Evolutionary conservation across 1,284 basidiomycete species (phyloP), one percentile per base, ranked within the genome.

Genomic region (Coniophora puteana): DNA sequence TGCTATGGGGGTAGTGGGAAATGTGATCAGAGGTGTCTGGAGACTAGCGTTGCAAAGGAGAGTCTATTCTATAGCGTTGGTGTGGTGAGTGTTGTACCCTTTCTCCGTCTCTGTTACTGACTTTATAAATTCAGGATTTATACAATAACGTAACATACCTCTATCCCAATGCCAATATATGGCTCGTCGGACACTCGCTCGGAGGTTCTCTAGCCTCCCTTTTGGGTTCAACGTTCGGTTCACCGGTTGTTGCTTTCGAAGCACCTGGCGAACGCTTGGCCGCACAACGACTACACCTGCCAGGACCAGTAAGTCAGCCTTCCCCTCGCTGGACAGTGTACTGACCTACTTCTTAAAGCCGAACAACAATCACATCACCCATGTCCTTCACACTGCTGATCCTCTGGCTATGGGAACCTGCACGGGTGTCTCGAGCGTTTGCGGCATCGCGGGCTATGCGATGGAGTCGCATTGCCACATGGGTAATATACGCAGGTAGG

Each of bases 121-220:
- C 38, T 23, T 44, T 29, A 23, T 28, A 5, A 35, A 10, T 32
- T 2, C 46, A 81, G 81, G 80, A 87, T 53, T 63, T 91, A 12
- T 89, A 87, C 66, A 83, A 88, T 65, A 81, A 93, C 62, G 65
- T 93, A 38, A 79, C 83, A 7, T 83, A 81, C 54, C 76, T 89
- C 67, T 94, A 92, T 58, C 90, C 91, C 0, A 61, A 83, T 44
- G 74, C 89, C 29, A 79, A 82, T 46, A 88, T 93, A 43, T 94
- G 89, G 91, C 61, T 93, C 16, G 76, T 76, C 20, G 73, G 88
- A 0, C 81, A 83, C 50, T 82, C 80, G 4, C 58, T 94, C 14
- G 92, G 92, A n/a, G 92, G 91, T 0, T 71, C 83, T 0, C 59
- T 94, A n/a, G 80, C 89, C 0, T 78, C 86, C 1, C 71, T 94